Evolutionary conservation across 345 rosid genomes (phyloP).

Genomic region (Dimocarpus longan): DNA sequence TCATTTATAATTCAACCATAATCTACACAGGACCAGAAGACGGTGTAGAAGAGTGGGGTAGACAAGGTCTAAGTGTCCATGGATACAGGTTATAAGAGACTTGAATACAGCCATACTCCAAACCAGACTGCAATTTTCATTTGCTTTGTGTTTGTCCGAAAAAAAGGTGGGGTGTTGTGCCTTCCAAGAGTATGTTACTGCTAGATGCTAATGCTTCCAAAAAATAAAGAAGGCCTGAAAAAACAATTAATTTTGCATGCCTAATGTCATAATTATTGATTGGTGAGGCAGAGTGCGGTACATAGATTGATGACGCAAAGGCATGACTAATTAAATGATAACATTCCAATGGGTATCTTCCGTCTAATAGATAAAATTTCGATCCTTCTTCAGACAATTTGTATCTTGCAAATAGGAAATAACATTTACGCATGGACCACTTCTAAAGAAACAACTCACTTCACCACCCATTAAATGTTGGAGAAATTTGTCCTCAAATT

Average conservation of each 20-base stretch:
- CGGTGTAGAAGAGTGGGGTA: background rate
- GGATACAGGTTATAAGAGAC: background rate
- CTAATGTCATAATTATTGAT: background rate
- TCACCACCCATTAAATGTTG: conserved; percentile 87
- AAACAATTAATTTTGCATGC: background rate
- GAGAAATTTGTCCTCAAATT: conserved; percentile 98
- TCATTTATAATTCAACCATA: background rate
- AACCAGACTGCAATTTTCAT: background rate
- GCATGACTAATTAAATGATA: background rate
- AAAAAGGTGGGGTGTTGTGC: background rate
- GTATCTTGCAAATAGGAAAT: background rate
- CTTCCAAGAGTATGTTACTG: background rate
- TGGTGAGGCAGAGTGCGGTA: background rate
- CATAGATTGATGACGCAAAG: conserved; percentile 2
- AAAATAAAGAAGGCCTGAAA: background rate
- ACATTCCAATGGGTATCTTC: background rate
- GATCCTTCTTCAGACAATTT: background rate
- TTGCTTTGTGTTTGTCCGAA: background rate
- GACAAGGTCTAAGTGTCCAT: background rate
- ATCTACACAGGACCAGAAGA: background rate
- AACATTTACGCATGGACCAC: background rate
- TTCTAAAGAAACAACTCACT: conserved; percentile 53
- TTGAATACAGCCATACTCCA: background rate
- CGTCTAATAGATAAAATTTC: background rate
- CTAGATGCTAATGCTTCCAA: background rate